Conservation (phyloP, 257 asterid species). For the Rhazya stricta region DNA sequence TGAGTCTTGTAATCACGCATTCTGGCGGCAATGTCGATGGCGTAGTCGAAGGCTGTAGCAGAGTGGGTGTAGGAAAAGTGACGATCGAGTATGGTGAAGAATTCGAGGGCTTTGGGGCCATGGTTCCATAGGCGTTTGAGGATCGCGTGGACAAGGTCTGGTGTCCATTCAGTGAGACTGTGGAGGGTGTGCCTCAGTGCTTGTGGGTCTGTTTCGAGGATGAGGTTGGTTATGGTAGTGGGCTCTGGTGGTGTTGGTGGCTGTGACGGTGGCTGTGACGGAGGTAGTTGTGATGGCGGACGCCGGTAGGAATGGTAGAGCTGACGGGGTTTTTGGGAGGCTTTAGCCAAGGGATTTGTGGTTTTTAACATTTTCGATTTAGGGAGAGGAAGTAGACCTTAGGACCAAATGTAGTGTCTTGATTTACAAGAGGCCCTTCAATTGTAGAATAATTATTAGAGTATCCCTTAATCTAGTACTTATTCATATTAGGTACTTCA, state of each 20-base stretch:
- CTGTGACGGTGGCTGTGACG: slow-evolving; percentile 7
- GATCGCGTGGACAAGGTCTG: slow-evolving; percentile 50
- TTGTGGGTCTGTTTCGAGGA: slow-evolving; percentile 45
- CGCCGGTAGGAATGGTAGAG: slow-evolving; percentile 9
- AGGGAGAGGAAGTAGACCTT: neutral
- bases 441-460: neutral
- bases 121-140: slow-evolving; percentile 95
- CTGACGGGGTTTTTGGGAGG: slow-evolving; percentile 20
- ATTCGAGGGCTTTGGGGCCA: slow-evolving; percentile 91
- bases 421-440: neutral
- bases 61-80: slow-evolving; percentile 66
- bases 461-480: neutral
- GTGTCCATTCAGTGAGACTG: slow-evolving; percentile 48
- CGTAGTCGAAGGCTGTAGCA: slow-evolving; percentile 56
- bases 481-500: neutral
- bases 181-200: slow-evolving; percentile 36
- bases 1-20: slow-evolving; percentile 59
- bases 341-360: neutral
- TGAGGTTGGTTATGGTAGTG: slow-evolving; percentile 33
- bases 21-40: slow-evolving; percentile 76
- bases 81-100: slow-evolving; percentile 55
- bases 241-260: slow-evolving; percentile 29
- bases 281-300: neutral
- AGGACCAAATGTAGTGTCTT: neutral
- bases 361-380: slow-evolving; percentile 8